Evolutionary conservation across 2,329 filamentous ascomycete species (phyloP).

Genomic region (Apiospora malaysiana): DNA sequence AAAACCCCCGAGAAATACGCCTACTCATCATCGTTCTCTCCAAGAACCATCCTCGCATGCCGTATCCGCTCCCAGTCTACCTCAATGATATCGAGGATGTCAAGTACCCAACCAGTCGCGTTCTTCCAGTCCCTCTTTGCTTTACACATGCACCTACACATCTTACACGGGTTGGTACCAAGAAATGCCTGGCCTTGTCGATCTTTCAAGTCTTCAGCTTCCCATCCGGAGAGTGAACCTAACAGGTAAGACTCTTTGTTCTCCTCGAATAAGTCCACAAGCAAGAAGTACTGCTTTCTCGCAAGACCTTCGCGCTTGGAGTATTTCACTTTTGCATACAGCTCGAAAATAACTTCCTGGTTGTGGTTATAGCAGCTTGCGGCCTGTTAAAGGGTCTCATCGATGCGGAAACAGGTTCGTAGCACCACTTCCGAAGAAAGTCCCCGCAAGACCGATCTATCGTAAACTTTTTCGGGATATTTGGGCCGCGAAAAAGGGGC

Average conservation of each 20-base stretch:
- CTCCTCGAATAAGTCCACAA: conserved; percentile 67
- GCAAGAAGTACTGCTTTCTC: conserved; percentile 66
- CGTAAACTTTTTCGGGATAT: conserved; percentile 55
- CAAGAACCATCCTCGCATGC: conserved; percentile 30
- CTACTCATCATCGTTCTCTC: neutral
- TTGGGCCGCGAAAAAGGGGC: conserved; percentile 55
- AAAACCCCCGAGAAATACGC: too few species aligned
- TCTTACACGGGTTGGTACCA: conserved; percentile 28
- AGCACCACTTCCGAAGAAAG: conserved; percentile 53
- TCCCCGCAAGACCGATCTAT: conserved; percentile 60
- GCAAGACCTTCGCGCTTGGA: conserved; percentile 59
- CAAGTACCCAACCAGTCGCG: conserved; percentile 34
- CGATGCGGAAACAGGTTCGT: conserved; percentile 68
- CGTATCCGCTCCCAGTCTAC: conserved; percentile 33
- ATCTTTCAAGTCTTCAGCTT: conserved; percentile 34
- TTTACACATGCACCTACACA: conserved; percentile 38
- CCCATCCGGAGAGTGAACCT: conserved; percentile 37
- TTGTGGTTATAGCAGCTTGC: conserved; percentile 37
- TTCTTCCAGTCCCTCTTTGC: conserved; percentile 33
- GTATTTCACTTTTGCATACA: conserved; percentile 65
- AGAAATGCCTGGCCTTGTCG: conserved; percentile 36
- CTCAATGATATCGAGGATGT: conserved; percentile 35
- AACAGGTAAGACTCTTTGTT: conserved; percentile 57
- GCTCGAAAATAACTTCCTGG: conserved; percentile 58
- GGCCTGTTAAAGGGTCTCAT: conserved; percentile 61